Percentiles rank a stretch among this genome's conserved stretches.
These are phyloP conservation scores for Populus alba DNA, from an alignment of 345 rosid genomes.

Conservation along the genomic window DNA sequence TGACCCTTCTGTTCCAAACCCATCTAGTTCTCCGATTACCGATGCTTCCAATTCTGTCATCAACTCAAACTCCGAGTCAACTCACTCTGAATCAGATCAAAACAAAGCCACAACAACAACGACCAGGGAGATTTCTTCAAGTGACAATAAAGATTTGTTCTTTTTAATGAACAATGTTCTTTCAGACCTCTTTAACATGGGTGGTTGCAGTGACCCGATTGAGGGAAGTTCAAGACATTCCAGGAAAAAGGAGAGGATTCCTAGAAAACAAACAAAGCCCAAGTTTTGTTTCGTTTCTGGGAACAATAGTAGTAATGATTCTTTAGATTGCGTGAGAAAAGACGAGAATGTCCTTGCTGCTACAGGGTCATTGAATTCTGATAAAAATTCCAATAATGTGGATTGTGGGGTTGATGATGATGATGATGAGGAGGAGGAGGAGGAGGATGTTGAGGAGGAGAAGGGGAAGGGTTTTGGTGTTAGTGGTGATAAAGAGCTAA, in stretches of 20 bases:
- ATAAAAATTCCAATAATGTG: conserved; percentile 20
- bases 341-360: conserved; percentile 29
- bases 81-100: conserved; percentile 28
- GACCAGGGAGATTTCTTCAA: conserved; percentile 4
- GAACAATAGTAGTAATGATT: conserved; percentile 7
- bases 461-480: conserved; percentile 22
- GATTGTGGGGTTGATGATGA: conserved; percentile 18
- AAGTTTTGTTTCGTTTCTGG: conserved; percentile 42
- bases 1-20: conserved; percentile 25
- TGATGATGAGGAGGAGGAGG: conserved; percentile 26
- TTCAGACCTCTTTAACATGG: conserved; percentile 77
- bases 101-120: conserved; percentile 12
- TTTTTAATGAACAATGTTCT: conserved; percentile 67
- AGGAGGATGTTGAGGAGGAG: conserved; percentile 27
- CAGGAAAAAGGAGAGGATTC: conserved; percentile 34
- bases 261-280: conserved; percentile 84
- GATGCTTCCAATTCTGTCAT: conserved; percentile 35
- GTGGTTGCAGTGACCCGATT: conserved; percentile 8
- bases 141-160: conserved; percentile 43
- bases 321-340: conserved; percentile 16
- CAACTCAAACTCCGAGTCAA: conserved; percentile 22
- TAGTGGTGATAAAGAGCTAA: conserved; percentile 45
- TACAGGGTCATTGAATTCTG: conserved; percentile 32
- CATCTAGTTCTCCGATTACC: conserved; percentile 28
- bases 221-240: conserved; percentile 17